phyloP scores from a whole-genome alignment of 371 early-diverging fungal species.

The Apophysomyces elegans region DNA sequence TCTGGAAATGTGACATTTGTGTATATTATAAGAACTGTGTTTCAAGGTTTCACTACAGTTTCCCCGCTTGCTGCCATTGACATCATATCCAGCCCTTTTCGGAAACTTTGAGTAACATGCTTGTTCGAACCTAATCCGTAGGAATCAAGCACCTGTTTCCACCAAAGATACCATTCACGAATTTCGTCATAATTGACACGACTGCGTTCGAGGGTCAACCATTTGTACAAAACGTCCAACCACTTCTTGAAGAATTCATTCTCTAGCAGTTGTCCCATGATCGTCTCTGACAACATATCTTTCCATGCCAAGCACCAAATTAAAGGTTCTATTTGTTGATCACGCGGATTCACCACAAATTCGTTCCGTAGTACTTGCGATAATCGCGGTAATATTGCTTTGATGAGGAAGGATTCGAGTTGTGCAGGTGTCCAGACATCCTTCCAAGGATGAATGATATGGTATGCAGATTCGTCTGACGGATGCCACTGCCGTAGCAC shows the following conservation, averaged over 20 bases:
- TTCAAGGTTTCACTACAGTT: constrained; percentile 13
- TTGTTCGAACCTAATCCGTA: constrained; percentile 50
- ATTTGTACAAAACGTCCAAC: constrained; percentile 68
- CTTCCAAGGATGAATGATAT: constrained; percentile 69
- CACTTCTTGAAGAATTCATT: constrained; percentile 82
- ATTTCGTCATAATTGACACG: constrained; percentile 68
- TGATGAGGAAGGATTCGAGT: constrained; percentile 61
- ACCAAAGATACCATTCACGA: constrained; percentile 70
- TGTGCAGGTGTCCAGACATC: constrained; percentile 67
- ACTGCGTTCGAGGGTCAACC: constrained; percentile 59
- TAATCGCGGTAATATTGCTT: constrained; percentile 74
- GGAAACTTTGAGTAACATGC: constrained; percentile 56
- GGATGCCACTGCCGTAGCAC: constrained; percentile 73
- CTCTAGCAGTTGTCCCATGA: constrained; percentile 67
- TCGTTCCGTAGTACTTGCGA: constrained; percentile 61
- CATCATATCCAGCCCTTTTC: constrained; percentile 77
- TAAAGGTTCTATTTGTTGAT: constrained; percentile 67
- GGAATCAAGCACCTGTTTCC: constrained; percentile 67
- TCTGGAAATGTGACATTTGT: too few relatives aligned
- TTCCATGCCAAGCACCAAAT: constrained; percentile 72
- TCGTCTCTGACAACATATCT: constrained; percentile 52
- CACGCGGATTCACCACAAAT: constrained; percentile 76
- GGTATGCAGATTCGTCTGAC: constrained; percentile 61
- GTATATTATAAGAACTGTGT: not conserved
- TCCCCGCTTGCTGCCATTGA: constrained; percentile 39